phyloP scores from a whole-genome alignment of 108 stramenopile genomes.

The Epithemia pelagica region DNA sequence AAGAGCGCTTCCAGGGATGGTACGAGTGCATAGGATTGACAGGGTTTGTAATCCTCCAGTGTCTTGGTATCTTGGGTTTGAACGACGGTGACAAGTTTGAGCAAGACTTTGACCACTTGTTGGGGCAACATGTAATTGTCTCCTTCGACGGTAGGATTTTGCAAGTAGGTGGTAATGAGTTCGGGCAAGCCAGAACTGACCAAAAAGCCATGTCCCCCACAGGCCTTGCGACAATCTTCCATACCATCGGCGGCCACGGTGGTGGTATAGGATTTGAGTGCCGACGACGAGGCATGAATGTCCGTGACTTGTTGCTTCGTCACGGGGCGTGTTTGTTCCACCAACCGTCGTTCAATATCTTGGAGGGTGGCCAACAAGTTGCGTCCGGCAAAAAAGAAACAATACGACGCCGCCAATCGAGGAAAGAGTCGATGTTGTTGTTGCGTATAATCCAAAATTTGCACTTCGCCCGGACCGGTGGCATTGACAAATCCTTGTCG shows the following conservation, averaged over 20 bases:
- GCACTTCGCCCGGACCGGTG: constrained; percentile 38
- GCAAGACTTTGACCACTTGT: constrained; percentile 79
- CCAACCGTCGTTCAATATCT: constrained; percentile 59
- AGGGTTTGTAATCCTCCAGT: constrained; percentile 26
- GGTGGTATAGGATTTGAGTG: constrained; percentile 87
- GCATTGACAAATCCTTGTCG: constrained; percentile 74
- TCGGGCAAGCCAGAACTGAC: constrained; percentile 88
- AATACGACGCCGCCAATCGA: constrained; percentile 81
- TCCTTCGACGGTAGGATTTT: constrained; percentile 90
- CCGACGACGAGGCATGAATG: constrained; percentile 88
- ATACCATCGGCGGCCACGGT: constrained; percentile 89
- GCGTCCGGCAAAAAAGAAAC: constrained; percentile 85
- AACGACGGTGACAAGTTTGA: constrained; percentile 66
- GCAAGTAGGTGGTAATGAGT: constrained; percentile 81
- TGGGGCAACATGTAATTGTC: constrained; percentile 92
- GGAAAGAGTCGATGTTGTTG: constrained; percentile 94
- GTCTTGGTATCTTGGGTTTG: background rate
- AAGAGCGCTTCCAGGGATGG: constrained; percentile 38
- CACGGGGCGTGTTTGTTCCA: constrained; percentile 32
- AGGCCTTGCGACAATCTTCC: constrained; percentile 92
- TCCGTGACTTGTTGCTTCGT: constrained; percentile 70
- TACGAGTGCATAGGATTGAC: constrained; percentile 36
- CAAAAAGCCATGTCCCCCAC: constrained; percentile 93
- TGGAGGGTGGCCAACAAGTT: constrained; percentile 53
- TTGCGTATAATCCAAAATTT: constrained; percentile 91